These are phyloP conservation scores for Kluyveromyces dobzhanskii DNA, from an alignment of 805 yeast species.

Conservation along the genomic window DNA sequence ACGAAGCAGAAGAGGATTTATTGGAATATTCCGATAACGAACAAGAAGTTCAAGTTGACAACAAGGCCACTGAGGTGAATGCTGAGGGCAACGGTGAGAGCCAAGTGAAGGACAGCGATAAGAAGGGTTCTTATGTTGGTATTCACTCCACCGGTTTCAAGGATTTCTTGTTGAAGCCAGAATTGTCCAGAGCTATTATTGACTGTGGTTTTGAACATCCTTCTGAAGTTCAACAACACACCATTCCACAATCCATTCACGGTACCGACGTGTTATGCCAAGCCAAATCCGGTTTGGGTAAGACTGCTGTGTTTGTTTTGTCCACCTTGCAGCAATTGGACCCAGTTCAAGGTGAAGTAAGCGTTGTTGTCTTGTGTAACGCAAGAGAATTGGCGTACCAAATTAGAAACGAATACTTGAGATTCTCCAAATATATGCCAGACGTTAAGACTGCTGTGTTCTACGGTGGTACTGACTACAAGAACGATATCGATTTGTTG, in stretches of 20 bases:
- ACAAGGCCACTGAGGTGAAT: conserved; percentile 36
- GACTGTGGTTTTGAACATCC: conserved; percentile 99
- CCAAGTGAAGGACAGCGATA: conserved; percentile 46
- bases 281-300: conserved; percentile 99
- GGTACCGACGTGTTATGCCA: conserved; percentile 98
- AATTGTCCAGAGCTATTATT: conserved; percentile 91
- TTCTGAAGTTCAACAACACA: conserved; percentile 97
- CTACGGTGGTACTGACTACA: conserved; percentile 89
- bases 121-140: conserved; percentile 97
- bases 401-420: conserved; percentile 92
- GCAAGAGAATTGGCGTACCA: conserved; percentile 98
- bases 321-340: conserved; percentile 95
- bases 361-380: conserved; percentile 92
- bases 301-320: conserved; percentile 94
- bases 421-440: conserved; percentile 98
- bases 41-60: conserved; percentile 71
- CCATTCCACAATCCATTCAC: conserved; percentile 95
- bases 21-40: conserved; percentile 98
- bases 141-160: conserved; percentile 98
- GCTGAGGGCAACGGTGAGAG: conserved; percentile 15
- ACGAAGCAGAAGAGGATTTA: conserved; percentile 98
- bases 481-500: conserved; percentile 77
- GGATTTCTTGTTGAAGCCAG: conserved; percentile 94
- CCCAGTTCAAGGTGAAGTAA: conserved; percentile 94
- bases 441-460: conserved; percentile 95